Percentiles rank a stretch among this genome's conserved stretches.
These are phyloP conservation scores for Casaregolazyma lundiana DNA, from an alignment of 1,139 yeast species.

Conservation along the genomic window DNA sequence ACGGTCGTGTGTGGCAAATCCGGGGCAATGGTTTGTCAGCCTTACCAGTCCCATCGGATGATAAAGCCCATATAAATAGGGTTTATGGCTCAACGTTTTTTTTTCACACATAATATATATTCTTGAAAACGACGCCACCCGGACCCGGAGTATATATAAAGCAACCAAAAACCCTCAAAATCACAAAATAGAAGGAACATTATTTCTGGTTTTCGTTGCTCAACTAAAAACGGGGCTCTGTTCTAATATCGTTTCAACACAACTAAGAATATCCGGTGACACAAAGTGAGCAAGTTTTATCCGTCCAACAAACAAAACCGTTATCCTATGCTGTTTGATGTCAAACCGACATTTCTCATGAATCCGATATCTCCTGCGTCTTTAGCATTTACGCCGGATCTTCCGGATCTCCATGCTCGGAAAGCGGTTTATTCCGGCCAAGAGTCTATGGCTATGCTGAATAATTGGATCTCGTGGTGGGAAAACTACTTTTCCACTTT, in stretches of 20 bases:
- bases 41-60: not conserved
- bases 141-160: not conserved
- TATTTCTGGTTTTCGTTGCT: not conserved
- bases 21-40: not conserved
- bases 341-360: constrained; percentile 8
- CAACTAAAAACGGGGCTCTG: too few relatives aligned
- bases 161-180: too few relatives aligned
- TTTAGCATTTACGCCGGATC: not conserved
- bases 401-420: not conserved
- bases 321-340: constrained; percentile 8
- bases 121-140: not conserved
- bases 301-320: not conserved
- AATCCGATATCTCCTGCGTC: constrained; percentile 3
- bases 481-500: constrained; percentile 6
- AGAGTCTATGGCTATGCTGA: not conserved
- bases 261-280: not conserved
- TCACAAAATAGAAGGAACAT: not conserved
- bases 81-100: not conserved
- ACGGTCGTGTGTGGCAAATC: not conserved
- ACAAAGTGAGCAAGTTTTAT: not conserved
- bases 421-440: constrained; percentile 10
- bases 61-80: not conserved
- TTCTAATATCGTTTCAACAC: not conserved
- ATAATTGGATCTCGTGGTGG: constrained; percentile 8
- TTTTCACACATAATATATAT: not conserved